These are phyloP conservation scores for Plectranthus barbatus DNA, from an alignment of 257 asterid species.

Conservation along the genomic window DNA sequence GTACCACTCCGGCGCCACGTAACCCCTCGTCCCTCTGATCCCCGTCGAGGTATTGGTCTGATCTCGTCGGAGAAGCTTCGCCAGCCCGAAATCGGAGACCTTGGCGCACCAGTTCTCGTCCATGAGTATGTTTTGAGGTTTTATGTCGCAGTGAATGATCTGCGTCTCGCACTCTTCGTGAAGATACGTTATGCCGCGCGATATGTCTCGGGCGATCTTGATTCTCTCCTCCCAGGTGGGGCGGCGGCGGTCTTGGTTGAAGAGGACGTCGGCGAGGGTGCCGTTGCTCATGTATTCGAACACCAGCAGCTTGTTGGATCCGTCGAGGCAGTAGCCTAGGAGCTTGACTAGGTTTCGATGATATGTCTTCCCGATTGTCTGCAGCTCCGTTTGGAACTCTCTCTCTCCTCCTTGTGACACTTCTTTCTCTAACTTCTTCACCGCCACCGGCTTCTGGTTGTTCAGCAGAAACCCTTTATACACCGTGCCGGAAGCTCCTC, in stretches of 20 bases:
- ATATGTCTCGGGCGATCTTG: constrained; percentile 28
- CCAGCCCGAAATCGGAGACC: constrained; percentile 50
- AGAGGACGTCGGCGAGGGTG: constrained; percentile 35
- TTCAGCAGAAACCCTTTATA: constrained; percentile 29
- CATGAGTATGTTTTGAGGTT: constrained; percentile 57
- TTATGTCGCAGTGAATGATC: constrained; percentile 57
- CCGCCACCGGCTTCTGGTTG: constrained; percentile 24
- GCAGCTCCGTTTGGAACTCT: constrained; percentile 44
- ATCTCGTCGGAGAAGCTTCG: constrained; percentile 43
- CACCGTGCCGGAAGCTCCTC: constrained; percentile 41
- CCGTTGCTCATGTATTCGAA: constrained; percentile 53
- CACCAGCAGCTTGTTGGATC: constrained; percentile 33
- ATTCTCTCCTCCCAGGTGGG: constrained; percentile 40
- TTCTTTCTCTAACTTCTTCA: constrained; percentile 38
- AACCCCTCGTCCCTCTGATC: constrained; percentile 45
- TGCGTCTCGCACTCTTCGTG: constrained; percentile 53
- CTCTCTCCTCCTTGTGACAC: constrained; percentile 26
- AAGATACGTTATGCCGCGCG: constrained; percentile 44
- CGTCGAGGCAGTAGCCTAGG: constrained; percentile 45
- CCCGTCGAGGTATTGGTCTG: constrained; percentile 39
- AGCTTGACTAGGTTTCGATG: constrained; percentile 46
- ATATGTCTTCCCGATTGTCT: constrained; percentile 37
- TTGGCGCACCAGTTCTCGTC: constrained; percentile 31
- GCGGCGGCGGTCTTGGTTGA: constrained; percentile 10
- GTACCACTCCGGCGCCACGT: constrained; percentile 55